Evolutionary conservation across 163 green algal genomes (phyloP).

Genomic region (Scenedesmus sp.): DNA sequence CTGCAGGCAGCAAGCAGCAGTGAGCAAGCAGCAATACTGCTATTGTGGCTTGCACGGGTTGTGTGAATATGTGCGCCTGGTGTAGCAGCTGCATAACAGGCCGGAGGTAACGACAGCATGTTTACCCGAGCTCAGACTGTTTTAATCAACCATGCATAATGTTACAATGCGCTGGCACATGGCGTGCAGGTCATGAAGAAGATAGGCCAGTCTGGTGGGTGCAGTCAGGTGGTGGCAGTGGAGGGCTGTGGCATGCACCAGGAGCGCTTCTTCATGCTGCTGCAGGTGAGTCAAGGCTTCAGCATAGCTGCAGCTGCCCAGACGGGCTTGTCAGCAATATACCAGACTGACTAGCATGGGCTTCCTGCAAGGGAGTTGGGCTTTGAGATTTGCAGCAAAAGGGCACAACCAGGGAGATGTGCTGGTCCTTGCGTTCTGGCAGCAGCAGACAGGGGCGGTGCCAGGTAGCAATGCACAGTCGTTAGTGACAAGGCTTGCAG

Average conservation of each 20-base stretch:
- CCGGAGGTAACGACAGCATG: neutral
- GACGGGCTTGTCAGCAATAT: neutral
- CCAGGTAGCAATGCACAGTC: too few relatives aligned
- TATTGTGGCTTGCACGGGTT: too few relatives aligned
- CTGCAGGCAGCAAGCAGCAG: neutral
- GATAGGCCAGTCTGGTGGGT: constrained; percentile 49
- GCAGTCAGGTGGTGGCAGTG: constrained; percentile 50
- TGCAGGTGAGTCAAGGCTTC: constrained; percentile 63
- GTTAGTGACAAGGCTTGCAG: too few relatives aligned
- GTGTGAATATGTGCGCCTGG: neutral
- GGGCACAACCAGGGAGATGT: neutral
- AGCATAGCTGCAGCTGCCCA: neutral
- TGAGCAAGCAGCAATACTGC: neutral
- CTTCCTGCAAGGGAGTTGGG: neutral
- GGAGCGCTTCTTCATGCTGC: constrained; percentile 75
- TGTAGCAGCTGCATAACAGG: neutral
- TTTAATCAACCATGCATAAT: neutral
- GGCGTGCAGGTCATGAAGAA: constrained; percentile 48
- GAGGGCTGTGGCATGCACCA: constrained; percentile 52
- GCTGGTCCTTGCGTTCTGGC: neutral
- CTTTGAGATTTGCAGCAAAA: neutral
- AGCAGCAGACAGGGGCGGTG: too few relatives aligned
- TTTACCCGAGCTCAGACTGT: neutral
- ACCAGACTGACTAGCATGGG: too few relatives aligned
- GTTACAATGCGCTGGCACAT: neutral